Base-by-base conservation (phyloP, 352 stramenopile species). In the Phytopythium ostracodes region DNA sequence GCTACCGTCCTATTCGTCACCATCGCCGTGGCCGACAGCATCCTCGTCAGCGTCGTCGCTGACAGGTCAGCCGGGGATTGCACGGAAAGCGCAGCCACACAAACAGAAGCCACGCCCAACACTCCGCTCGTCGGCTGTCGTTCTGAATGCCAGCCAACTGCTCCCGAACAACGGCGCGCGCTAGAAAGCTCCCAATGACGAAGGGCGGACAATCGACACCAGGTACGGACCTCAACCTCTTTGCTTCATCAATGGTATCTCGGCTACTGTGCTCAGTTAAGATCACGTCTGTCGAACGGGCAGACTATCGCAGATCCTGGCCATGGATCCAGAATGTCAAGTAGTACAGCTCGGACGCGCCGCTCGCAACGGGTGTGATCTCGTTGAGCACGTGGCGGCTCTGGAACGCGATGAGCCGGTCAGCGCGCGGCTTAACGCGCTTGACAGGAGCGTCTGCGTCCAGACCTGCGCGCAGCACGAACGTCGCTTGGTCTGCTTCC, bases 261-360 rank as follows among this genome's bases (percentile, higher is more conserved):
- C 46, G 24, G 9, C 24, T 25, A 15, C 12, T n/a, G 20, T 11
- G 46, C 22, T 35, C 17, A 11, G 18, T 12, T 35, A n/a, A n/a
- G n/a, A n/a, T n/a, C n/a, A n/a, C n/a, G n/a, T n/a, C n/a, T n/a
- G n/a, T n/a, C n/a, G n/a, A n/a, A n/a, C n/a, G n/a, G n/a, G n/a
- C n/a, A n/a, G n/a, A 20, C 49, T 22, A 60, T 24, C 54, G 60
- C 10, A 88, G 35, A 42, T 66, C 69, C 61, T 79, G 74, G n/a
- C 88, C 88, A 57, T 93, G 84, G 66, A 94, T 91, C 77, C 84
- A 94, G 60, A 92, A 92, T n/a, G 74, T 79, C 27, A 95, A 57
- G 42, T 82, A 91, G 36, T 87, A 79, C 20, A 90, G 70, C 17
- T 77, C 67, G 31, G 75, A 49, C 1, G 47, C 50, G 1, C 67